Evolutionary conservation across 2,329 filamentous ascomycete species (phyloP).

Genomic region (Colletotrichum plurivorum): DNA sequence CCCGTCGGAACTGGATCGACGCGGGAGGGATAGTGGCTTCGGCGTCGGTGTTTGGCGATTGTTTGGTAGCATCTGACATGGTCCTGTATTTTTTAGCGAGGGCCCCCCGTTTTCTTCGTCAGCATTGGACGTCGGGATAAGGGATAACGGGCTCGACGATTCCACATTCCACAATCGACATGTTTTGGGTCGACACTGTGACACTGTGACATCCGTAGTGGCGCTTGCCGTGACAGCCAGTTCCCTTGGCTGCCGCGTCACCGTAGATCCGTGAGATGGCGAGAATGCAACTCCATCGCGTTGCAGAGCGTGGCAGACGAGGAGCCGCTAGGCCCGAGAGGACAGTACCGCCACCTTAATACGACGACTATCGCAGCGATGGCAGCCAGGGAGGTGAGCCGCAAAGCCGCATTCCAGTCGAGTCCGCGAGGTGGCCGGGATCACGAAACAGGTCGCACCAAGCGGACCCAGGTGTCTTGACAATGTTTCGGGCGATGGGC

Average conservation of each 20-base stretch:
- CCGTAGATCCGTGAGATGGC: conserved; percentile 8
- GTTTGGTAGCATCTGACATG: conserved; percentile 4
- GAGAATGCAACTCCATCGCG: not conserved
- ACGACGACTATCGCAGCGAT: conserved; percentile 8
- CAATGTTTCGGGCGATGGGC: conserved; percentile 18
- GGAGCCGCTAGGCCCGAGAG: not conserved
- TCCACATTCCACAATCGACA: not conserved
- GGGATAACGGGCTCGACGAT: too few species aligned
- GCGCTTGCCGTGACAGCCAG: conserved; percentile 23
- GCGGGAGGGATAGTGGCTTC: conserved; percentile 4
- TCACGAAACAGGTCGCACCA: conserved; percentile 34
- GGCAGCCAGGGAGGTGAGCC: conserved; percentile 1
- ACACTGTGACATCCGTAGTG: conserved; percentile 4
- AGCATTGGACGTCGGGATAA: not conserved
- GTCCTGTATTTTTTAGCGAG: conserved; percentile 6
- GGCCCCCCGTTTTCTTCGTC: not conserved
- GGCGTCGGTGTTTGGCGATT: conserved; percentile 13
- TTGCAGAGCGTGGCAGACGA: not conserved
- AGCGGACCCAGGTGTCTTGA: conserved; percentile 9
- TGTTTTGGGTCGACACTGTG: not conserved
- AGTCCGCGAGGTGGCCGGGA: conserved; percentile 2
- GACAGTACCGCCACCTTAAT: conserved; percentile 7
- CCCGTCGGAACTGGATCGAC: not conserved
- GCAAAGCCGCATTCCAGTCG: conserved; percentile 1
- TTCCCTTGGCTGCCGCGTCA: conserved; percentile 25